Evolutionary conservation across 257 asterid genomes (phyloP).

Genomic region (Solanum paucissectum): DNA sequence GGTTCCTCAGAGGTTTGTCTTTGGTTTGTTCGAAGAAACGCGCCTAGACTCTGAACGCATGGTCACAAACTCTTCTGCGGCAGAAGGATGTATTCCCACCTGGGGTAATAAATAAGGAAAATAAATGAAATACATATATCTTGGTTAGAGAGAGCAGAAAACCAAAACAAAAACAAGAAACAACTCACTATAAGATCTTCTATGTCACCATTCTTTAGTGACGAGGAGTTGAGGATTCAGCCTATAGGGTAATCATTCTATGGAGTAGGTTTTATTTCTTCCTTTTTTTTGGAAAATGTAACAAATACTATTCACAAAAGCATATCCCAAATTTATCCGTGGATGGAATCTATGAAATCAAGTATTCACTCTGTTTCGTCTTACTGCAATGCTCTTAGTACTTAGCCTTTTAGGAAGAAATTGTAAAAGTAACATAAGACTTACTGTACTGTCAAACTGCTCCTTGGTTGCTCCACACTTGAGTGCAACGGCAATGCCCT

Average conservation of each 20-base stretch:
- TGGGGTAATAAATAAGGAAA: constrained; percentile 6
- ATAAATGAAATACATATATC: not conserved
- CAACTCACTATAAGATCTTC: not conserved
- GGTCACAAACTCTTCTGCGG: constrained; percentile 95
- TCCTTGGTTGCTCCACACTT: constrained; percentile 99
- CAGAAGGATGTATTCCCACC: constrained; percentile 98
- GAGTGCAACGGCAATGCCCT: constrained; percentile 90
- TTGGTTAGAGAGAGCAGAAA: not conserved
- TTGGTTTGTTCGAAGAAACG: constrained; percentile 48
- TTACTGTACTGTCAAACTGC: constrained; percentile 85
- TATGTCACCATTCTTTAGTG: not conserved
- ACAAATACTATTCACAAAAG: not conserved
- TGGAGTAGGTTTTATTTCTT: not conserved
- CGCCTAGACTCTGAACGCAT: constrained; percentile 70
- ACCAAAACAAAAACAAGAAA: not conserved
- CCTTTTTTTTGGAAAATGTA: too few relatives aligned
- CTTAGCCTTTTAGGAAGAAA: not conserved
- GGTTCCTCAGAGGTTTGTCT: constrained; percentile 35
- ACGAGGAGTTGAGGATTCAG: not conserved
- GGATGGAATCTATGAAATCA: not conserved
- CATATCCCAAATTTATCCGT: not conserved
- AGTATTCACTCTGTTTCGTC: not conserved
- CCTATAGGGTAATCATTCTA: not conserved
- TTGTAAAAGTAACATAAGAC: constrained; percentile 8
- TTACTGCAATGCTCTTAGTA: not conserved